phyloP scores from a whole-genome alignment of 495 filamentous ascomycete genomes.

The Melanomma pulvis-pyrius region DNA sequence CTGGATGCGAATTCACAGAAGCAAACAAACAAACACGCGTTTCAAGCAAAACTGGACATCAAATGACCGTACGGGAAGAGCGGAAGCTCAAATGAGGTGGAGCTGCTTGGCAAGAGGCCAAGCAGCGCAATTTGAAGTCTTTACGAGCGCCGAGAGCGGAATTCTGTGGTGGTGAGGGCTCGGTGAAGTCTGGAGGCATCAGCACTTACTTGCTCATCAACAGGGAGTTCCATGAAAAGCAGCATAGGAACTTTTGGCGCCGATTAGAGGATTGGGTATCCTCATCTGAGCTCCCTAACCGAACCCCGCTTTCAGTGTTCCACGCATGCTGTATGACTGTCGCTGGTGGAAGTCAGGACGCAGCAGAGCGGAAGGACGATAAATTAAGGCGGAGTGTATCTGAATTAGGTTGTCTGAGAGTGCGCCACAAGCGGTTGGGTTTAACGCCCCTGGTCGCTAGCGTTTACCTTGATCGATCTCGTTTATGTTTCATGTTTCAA shows the following conservation, averaged over 20 bases:
- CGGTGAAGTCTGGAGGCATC: not conserved
- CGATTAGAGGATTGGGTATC: not conserved
- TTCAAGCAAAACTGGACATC: not conserved
- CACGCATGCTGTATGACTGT: conserved; percentile 8
- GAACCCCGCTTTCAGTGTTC: not conserved
- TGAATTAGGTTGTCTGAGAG: conserved; percentile 26
- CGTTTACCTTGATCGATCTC: conserved; percentile 4
- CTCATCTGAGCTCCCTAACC: not conserved
- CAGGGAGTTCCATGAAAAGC: no score
- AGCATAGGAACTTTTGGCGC: not conserved
- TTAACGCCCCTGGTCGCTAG: conserved; percentile 5
- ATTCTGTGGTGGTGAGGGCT: not conserved
- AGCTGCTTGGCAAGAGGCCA: conserved; percentile 5
- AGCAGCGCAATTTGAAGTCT: not conserved
- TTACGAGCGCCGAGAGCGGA: conserved; percentile 6
- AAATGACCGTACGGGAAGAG: not conserved
- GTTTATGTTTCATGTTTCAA: conserved; percentile 34
- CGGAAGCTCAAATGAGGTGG: not conserved
- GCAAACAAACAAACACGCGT: not conserved
- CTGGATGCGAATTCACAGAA: not conserved
- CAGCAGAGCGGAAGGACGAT: not conserved
- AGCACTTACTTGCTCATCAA: not conserved
- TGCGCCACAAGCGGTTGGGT: conserved; percentile 26
- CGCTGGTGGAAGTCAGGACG: not conserved
- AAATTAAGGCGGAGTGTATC: conserved; percentile 8